phyloP scores from a whole-genome alignment of 176 grass and related monocot genomes.

The Hordeum marinum region DNA sequence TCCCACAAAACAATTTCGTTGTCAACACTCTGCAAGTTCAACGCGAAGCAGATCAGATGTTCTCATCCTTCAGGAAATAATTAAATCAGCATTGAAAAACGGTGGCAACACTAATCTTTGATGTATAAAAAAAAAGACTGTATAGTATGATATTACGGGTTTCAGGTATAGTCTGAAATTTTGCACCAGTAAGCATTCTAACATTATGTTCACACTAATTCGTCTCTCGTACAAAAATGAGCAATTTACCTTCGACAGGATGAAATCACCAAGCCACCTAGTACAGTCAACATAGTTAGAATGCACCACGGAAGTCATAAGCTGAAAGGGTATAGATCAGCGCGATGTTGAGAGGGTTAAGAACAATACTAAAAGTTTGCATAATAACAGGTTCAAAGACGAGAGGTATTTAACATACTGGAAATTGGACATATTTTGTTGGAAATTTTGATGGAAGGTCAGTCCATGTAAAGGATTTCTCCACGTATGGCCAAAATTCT shows the following conservation, averaged over 20 bases:
- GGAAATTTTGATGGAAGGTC: conserved; percentile 94
- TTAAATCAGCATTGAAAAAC: neutral
- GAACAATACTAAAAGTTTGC: neutral
- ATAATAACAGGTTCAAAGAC: conserved; percentile 5
- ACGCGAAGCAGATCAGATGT: conserved; percentile 18
- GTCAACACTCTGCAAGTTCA: conserved; percentile 82
- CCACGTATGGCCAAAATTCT: conserved; percentile 98
- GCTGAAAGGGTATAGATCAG: conserved; percentile 32
- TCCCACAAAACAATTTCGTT: conserved; percentile 97
- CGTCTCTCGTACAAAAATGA: conserved; percentile 6
- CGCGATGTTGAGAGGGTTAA: neutral
- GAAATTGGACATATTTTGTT: conserved; percentile 97
- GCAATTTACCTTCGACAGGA: conserved; percentile 76
- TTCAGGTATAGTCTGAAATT: neutral
- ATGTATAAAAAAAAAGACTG: neutral
- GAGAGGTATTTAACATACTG: conserved; percentile 40
- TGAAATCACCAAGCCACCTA: conserved; percentile 95
- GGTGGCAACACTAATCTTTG: neutral
- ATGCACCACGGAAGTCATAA: conserved; percentile 72
- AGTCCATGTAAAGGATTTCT: conserved; percentile 96
- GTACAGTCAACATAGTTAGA: conserved; percentile 95
- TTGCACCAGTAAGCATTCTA: neutral
- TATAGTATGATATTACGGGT: neutral
- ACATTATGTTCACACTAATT: neutral
- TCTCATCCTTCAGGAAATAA: neutral